Conservation (phyloP, 2,329 filamentous ascomycete genomes). For the Hypoxylon sp. region DNA sequence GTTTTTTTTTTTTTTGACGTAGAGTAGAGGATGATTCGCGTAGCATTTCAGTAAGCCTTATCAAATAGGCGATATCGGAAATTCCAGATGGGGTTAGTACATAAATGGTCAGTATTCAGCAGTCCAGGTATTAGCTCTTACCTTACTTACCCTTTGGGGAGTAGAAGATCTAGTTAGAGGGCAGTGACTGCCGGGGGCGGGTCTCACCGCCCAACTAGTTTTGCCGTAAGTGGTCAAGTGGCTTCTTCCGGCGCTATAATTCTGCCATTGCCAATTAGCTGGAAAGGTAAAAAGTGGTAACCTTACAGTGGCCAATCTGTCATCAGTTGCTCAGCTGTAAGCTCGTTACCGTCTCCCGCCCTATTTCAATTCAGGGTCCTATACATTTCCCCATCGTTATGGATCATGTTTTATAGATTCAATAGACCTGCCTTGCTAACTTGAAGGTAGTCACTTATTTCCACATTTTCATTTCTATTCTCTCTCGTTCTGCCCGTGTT, state of each 20-base stretch:
- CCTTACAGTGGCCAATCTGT: slow-evolving; percentile 46
- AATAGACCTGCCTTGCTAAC: slow-evolving; percentile 8
- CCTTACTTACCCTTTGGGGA: background rate
- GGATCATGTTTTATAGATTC: slow-evolving; percentile 23
- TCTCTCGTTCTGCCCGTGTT: background rate
- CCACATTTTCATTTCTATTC: background rate
- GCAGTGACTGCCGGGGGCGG: slow-evolving; percentile 20
- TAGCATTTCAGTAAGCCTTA: no score
- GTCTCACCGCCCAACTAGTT: slow-evolving; percentile 40
- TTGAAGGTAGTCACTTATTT: slow-evolving; percentile 14
- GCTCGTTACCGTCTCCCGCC: slow-evolving; percentile 23
- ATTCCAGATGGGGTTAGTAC: slow-evolving; percentile 11
- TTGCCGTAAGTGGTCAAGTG: slow-evolving; percentile 30
- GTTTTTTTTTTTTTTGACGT: no score
- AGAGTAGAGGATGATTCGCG: background rate
- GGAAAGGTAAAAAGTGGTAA: slow-evolving; percentile 16
- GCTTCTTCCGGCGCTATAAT: slow-evolving; percentile 42
- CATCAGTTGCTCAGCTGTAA: slow-evolving; percentile 39
- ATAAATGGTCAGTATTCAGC: background rate
- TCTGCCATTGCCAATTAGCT: slow-evolving; percentile 45
- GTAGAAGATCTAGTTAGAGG: slow-evolving; percentile 5
- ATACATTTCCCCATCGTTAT: slow-evolving; percentile 15
- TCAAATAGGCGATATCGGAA: background rate
- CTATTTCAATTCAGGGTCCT: slow-evolving; percentile 8
- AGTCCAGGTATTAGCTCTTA: slow-evolving; percentile 4